Conservation (phyloP, 345 rosid genomes). For the Rubroshorea leprosula region DNA sequence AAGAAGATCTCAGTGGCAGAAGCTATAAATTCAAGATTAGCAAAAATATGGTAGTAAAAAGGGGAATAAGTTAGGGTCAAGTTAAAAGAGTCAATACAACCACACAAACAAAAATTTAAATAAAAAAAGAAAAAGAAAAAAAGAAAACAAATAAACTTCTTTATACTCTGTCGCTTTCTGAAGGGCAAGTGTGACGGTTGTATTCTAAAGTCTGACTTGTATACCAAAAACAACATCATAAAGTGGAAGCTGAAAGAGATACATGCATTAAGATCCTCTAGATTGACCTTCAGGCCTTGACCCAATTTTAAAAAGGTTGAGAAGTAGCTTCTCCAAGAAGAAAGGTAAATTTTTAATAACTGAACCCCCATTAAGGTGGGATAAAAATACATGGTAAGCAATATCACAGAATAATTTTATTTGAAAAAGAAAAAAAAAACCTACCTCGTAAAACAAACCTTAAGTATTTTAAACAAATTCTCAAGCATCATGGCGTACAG, state of each 20-base stretch:
- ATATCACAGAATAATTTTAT: neutral
- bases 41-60: too few relatives aligned
- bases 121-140: too few relatives aligned
- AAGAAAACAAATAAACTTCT: too few relatives aligned
- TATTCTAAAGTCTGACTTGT: neutral
- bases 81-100: too few relatives aligned
- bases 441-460: neutral
- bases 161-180: neutral
- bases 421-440: neutral
- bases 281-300: neutral
- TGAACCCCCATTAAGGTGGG: too few relatives aligned
- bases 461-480: neutral
- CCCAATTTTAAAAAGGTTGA: too few relatives aligned
- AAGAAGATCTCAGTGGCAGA: too few relatives aligned
- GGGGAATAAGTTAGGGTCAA: too few relatives aligned
- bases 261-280: neutral
- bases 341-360: neutral
- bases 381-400: neutral
- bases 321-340: neutral
- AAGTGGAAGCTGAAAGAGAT: neutral
- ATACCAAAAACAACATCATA: neutral
- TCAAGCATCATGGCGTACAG: neutral
- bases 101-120: too few relatives aligned
- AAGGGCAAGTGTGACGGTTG: neutral
- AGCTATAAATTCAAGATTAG: too few relatives aligned